Base-by-base conservation (phyloP, 192 early-diverging fungal genomes). In the Podila clonocystis region DNA sequence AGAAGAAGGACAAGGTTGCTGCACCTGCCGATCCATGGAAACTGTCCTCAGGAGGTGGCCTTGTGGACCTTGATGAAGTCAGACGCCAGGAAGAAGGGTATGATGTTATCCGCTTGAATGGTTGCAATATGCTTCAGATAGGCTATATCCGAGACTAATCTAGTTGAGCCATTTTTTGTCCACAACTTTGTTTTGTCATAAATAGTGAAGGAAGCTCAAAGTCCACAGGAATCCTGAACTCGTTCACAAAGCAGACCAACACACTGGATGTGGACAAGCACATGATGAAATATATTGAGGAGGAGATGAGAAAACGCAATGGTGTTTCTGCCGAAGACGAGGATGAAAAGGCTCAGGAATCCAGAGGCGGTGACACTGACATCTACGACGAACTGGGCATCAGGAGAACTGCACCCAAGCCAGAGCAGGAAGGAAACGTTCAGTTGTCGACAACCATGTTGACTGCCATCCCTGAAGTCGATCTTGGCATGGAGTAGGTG, bases 381-480 rank as follows among this genome's bases (percentile, higher is more conserved):
- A 80, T 80, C 7, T 41, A 72, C 30, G 71, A 80, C 50, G 77
- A 73, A 29, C 67, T 80, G 33, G 77, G 77, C 15, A 80, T 80
- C 45, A 72, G 67, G 63, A 73, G 87, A 84, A 83, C 90, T 33
- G 86, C 86, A 29, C 72, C 83, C 50, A 91, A 91, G 64, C 92
- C 91, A 2, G 88, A 94, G 34, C 84, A 86, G 12, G 95, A 98
- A 70, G 96, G 95, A 15, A 96, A 93, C 66, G 95, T 95, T 8
- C 91, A 95, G 29, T 85, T 95, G 33, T 95, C 95, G 5, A 88
- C 95, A 20, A 89, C 91, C 13, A 96, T 98, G 95, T 74, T 98
- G 36, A 95, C 95, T 8, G 94, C 94, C 5, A 96, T 98, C 67
- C 96, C 95, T 9, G 95, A 97, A 75, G 93, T 96, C 11, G 95